A percentile compares a stretch with the other conserved stretches of the same genome.
Conservation (phyloP, 2,329 filamentous ascomycete genomes). For the Calonectria leucothoes region DNA sequence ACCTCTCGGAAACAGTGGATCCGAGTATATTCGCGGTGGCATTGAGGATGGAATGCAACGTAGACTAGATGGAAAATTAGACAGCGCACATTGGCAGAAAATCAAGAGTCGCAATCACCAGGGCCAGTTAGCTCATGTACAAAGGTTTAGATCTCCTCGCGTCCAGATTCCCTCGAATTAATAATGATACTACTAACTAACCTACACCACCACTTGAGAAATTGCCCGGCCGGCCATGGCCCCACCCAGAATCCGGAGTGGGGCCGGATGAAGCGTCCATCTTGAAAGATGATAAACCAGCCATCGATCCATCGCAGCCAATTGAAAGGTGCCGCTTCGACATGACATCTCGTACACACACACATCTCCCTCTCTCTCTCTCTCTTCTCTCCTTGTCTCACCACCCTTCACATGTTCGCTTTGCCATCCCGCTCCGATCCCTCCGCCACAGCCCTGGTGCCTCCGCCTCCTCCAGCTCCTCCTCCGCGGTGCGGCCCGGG, state of each 20-base stretch:
- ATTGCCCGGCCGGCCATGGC: neutral
- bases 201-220: neutral
- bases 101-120: too few relatives aligned
- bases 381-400: too few relatives aligned
- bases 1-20: too few relatives aligned
- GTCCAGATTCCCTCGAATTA: neutral
- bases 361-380: neutral
- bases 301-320: neutral
- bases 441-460: neutral
- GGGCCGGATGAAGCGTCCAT: constrained; percentile 6
- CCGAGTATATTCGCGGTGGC: too few relatives aligned
- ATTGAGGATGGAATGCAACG: neutral
- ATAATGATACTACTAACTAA: neutral
- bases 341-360: constrained; percentile 2
- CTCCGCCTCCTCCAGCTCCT: too few relatives aligned
- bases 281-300: neutral
- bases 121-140: too few relatives aligned
- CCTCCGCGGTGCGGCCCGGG: constrained; percentile 27
- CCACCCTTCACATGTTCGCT: neutral
- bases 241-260: constrained; percentile 18
- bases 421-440: neutral
- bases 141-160: neutral
- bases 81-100: neutral
- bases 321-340: neutral
- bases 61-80: neutral